Percentiles rank a stretch among this genome's conserved stretches.
Conservation (phyloP, 2,329 filamentous ascomycete genomes). For the Dryadomyces sulphureus region DNA sequence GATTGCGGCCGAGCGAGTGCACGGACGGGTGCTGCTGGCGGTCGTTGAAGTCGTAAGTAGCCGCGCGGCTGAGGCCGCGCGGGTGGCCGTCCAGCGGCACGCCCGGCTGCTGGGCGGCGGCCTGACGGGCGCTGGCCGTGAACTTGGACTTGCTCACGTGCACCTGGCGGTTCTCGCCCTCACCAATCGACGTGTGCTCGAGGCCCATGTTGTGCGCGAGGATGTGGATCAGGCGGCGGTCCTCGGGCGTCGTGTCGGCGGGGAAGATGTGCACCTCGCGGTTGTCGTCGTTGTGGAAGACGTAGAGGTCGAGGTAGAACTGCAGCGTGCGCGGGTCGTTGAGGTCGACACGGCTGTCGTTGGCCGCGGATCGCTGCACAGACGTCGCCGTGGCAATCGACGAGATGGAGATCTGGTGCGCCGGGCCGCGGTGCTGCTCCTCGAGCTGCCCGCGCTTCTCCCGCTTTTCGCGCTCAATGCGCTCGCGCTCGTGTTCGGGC, state of each 20-base stretch:
- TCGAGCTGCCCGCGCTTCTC: constrained; percentile 91
- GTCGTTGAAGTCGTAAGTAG: constrained; percentile 92
- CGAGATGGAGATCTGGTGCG: constrained; percentile 80
- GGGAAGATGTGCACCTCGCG: constrained; percentile 79
- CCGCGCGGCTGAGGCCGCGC: constrained; percentile 76
- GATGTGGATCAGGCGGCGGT: constrained; percentile 84
- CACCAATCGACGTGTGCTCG: constrained; percentile 78
- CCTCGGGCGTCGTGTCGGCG: constrained; percentile 61
- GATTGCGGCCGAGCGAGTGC: constrained; percentile 63
- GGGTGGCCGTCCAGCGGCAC: constrained; percentile 64
- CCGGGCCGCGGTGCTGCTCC: constrained; percentile 78
- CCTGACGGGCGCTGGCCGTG: constrained; percentile 15
- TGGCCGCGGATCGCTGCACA: constrained; percentile 1
- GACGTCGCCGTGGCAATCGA: constrained; percentile 34
- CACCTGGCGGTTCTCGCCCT: constrained; percentile 75
- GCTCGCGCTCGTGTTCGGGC: constrained; percentile 80
- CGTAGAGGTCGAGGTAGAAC: constrained; percentile 77
- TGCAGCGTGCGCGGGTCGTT: constrained; percentile 80
- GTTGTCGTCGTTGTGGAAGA: constrained; percentile 60
- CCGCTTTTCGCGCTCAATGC: constrained; percentile 93
- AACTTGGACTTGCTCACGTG: constrained; percentile 64
- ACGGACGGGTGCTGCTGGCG: constrained; percentile 21
- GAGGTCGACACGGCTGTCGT: constrained; percentile 46
- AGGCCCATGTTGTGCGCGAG: constrained; percentile 91
- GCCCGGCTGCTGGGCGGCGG: constrained; percentile 45